These are phyloP conservation scores for Fusarium odoratissimum DNA, from an alignment of 2,329 filamentous ascomycete species.

Conservation along the genomic window DNA sequence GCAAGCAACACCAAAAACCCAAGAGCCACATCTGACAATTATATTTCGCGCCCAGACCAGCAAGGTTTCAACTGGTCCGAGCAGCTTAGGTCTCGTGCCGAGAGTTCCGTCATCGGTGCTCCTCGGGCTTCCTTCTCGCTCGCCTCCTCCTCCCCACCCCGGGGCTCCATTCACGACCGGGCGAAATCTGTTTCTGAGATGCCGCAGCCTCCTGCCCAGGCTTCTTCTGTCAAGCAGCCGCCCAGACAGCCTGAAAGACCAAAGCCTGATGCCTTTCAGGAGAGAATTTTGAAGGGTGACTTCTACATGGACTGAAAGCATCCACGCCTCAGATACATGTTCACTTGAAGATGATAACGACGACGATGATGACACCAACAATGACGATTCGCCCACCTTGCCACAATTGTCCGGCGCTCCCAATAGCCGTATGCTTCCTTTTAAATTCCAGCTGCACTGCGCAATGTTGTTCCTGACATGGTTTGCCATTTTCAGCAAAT, in stretches of 20 bases:
- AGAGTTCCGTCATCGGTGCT: slow-evolving; percentile 75
- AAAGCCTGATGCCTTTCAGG: slow-evolving; percentile 95
- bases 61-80: slow-evolving; percentile 95
- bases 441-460: slow-evolving; percentile 16
- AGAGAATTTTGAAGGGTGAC: slow-evolving; percentile 96
- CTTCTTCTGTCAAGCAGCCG: slow-evolving; percentile 55
- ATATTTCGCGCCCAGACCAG: slow-evolving; percentile 76
- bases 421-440: slow-evolving; percentile 21
- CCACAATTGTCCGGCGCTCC: slow-evolving; percentile 17
- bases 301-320: slow-evolving; percentile 92
- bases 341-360: slow-evolving; percentile 36
- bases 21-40: slow-evolving; percentile 74
- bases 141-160: slow-evolving; percentile 56
- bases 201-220: slow-evolving; percentile 66
- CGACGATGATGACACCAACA: slow-evolving; percentile 36
- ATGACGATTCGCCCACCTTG: slow-evolving; percentile 23
- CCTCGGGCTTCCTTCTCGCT: slow-evolving; percentile 70
- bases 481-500: slow-evolving; percentile 22
- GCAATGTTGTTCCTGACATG: slow-evolving; percentile 24
- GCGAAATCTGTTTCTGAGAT: slow-evolving; percentile 77
- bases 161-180: slow-evolving; percentile 66
- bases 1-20: slow-evolving; percentile 69
- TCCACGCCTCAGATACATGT: slow-evolving; percentile 2
- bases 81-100: slow-evolving; percentile 90
- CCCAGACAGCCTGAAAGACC: slow-evolving; percentile 57